phyloP scores from a whole-genome alignment of 441 rosid species.

The Jatropha multifida region DNA sequence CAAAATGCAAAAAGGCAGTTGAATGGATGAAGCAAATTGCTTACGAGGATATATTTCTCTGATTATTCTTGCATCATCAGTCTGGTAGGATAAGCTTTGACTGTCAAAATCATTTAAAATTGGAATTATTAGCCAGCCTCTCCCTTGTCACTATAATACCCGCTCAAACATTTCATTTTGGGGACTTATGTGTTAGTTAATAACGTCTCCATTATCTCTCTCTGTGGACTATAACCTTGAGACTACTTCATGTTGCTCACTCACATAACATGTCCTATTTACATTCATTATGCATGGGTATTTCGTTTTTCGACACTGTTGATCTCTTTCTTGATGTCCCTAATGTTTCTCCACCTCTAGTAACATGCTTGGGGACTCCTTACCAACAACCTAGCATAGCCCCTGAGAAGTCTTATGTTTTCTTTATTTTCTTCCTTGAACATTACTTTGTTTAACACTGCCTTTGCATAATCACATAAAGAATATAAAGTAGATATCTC shows the following conservation, averaged over 20 bases:
- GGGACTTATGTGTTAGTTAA: not conserved
- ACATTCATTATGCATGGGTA: not conserved
- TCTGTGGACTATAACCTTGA: not conserved
- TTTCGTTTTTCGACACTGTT: not conserved
- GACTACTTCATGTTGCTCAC: not conserved
- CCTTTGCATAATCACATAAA: too few species aligned
- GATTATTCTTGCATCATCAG: not conserved
- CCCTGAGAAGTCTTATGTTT: not conserved
- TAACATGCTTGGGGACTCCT: not conserved
- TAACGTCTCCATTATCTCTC: not conserved
- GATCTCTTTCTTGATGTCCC: not conserved
- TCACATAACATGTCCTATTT: not conserved
- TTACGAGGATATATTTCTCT: not conserved
- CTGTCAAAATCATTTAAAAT: not conserved
- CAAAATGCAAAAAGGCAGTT: not conserved
- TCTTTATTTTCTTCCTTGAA: not conserved
- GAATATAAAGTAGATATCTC: too few species aligned
- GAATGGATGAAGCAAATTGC: slow-evolving; percentile 8
- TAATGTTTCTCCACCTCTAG: not conserved
- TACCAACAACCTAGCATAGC: not conserved
- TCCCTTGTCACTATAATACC: too few species aligned
- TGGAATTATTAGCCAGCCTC: not conserved
- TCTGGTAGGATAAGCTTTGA: not conserved
- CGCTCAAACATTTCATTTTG: not conserved
- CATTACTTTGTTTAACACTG: not conserved